Conservation (phyloP, 176 grass and related monocot genomes). For the Musa troglodytarum region DNA sequence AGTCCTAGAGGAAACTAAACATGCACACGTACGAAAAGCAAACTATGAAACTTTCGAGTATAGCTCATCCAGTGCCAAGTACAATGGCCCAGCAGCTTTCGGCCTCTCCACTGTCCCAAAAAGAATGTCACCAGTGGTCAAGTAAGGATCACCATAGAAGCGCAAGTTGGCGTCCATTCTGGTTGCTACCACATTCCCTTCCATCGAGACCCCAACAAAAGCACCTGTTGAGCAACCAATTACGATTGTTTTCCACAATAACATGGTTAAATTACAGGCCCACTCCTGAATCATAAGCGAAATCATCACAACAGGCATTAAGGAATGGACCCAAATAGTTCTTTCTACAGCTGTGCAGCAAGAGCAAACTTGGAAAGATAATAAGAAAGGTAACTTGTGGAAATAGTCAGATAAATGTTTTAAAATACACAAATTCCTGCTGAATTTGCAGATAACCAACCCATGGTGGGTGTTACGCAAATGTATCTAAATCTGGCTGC, state of each 20-base stretch:
- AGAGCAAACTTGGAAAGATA: background rate
- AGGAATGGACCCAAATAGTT: too few relatives aligned
- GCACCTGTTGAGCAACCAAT: constrained; percentile 32
- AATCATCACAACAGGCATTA: too few relatives aligned
- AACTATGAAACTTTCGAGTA: constrained; percentile 30
- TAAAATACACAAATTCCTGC: too few relatives aligned
- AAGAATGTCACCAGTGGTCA: constrained; percentile 70
- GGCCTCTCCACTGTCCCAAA: constrained; percentile 51
- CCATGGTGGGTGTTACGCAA: background rate
- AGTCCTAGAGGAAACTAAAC: too few relatives aligned
- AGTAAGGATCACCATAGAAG: constrained; percentile 80
- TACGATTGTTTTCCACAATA: background rate
- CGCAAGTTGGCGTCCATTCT: constrained; percentile 51
- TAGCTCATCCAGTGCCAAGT: constrained; percentile 49
- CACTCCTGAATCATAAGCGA: background rate
- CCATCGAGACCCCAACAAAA: constrained; percentile 79
- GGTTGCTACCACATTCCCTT: constrained; percentile 61
- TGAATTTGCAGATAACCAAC: background rate
- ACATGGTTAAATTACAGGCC: background rate
- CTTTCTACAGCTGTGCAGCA: too few relatives aligned
- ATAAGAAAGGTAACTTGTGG: background rate
- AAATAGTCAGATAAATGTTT: too few relatives aligned
- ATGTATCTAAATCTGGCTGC: background rate
- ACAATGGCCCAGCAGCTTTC: constrained; percentile 59
- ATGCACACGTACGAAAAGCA: constrained; percentile 2